phyloP scores from a whole-genome alignment of 129 eudicot genomes.

The Calendula officinalis region DNA sequence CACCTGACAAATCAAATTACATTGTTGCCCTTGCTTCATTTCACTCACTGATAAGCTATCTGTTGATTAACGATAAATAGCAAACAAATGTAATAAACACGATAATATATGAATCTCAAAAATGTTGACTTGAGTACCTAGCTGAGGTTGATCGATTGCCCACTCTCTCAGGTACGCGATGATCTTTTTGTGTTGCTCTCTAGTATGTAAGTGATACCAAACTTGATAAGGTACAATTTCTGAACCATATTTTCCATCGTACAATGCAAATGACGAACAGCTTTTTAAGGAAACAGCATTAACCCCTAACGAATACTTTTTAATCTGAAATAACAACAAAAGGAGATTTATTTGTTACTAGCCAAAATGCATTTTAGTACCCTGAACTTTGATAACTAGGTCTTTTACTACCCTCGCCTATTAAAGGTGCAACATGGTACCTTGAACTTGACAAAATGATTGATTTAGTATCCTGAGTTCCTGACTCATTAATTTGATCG shows the following conservation, averaged over 20 bases:
- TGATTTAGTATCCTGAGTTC: too few relatives aligned
- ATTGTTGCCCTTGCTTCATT: constrained; percentile 46
- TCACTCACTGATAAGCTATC: constrained; percentile 46
- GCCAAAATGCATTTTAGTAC: too few relatives aligned
- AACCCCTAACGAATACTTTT: neutral
- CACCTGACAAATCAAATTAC: constrained; percentile 80
- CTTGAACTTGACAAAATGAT: too few relatives aligned
- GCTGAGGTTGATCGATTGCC: constrained; percentile 42
- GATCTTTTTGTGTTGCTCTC: constrained; percentile 58
- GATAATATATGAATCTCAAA: neutral
- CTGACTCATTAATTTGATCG: too few relatives aligned
- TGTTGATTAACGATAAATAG: constrained; percentile 14
- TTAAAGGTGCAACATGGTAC: too few relatives aligned
- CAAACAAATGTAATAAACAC: neutral
- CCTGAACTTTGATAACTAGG: too few relatives aligned
- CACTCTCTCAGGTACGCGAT: constrained; percentile 59
- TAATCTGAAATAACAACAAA: neutral
- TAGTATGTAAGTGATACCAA: constrained; percentile 48
- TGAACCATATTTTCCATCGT: neutral
- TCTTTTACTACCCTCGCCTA: too few relatives aligned
- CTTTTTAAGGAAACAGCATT: neutral
- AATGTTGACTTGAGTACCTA: constrained; percentile 34
- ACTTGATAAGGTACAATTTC: constrained; percentile 41
- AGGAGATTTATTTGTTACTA: too few relatives aligned
- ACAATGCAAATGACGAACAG: neutral